A percentile compares a stretch with the other conserved stretches of the same genome.
Conservation (phyloP, 768 basidiomycete genomes). For the Baorangia bicolor region DNA sequence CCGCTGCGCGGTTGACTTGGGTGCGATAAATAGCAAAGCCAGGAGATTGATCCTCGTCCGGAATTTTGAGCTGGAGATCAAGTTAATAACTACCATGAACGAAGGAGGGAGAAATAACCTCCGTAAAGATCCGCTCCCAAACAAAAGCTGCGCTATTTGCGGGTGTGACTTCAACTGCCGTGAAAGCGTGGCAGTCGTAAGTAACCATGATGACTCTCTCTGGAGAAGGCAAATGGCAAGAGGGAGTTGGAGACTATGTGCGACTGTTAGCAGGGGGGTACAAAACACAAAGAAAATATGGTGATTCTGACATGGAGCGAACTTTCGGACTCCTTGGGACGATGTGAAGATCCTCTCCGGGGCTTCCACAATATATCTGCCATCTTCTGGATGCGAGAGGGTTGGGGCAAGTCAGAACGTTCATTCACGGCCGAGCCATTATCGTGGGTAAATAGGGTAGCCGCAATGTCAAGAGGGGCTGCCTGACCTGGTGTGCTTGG, state of each 20-base stretch:
- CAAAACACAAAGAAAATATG: constrained; percentile 1
- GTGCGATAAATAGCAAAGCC: constrained; percentile 84
- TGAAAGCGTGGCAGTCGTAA: constrained; percentile 72
- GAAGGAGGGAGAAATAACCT: constrained; percentile 45
- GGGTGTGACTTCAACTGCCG: constrained; percentile 67
- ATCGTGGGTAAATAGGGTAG: constrained; percentile 38
- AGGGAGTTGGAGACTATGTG: constrained; percentile 31
- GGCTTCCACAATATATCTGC: constrained; percentile 25
- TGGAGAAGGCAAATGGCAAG: constrained; percentile 32
- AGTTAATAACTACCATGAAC: constrained; percentile 2
- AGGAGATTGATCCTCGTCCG: constrained; percentile 72
- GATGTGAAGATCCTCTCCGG: constrained; percentile 32
- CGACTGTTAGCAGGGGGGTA: constrained; percentile 11
- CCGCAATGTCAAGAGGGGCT: constrained; percentile 41
- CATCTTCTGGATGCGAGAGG: constrained; percentile 35
- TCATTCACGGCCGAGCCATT: constrained; percentile 34
- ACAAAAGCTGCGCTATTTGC: constrained; percentile 66
- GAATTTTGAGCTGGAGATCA: constrained; percentile 62
- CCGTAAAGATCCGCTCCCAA: constrained; percentile 77
- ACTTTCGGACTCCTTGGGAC: constrained; percentile 24
- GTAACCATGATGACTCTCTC: constrained; percentile 61
- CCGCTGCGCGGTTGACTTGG: constrained; percentile 76
- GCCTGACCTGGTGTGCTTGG: constrained; percentile 61
- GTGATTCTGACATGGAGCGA: constrained; percentile 25
- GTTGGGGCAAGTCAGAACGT: constrained; percentile 29